Percentiles rank a stretch among this genome's conserved stretches.
phyloP scores from a whole-genome alignment of 2,329 filamentous ascomycete genomes.

The Alternaria sp. region DNA sequence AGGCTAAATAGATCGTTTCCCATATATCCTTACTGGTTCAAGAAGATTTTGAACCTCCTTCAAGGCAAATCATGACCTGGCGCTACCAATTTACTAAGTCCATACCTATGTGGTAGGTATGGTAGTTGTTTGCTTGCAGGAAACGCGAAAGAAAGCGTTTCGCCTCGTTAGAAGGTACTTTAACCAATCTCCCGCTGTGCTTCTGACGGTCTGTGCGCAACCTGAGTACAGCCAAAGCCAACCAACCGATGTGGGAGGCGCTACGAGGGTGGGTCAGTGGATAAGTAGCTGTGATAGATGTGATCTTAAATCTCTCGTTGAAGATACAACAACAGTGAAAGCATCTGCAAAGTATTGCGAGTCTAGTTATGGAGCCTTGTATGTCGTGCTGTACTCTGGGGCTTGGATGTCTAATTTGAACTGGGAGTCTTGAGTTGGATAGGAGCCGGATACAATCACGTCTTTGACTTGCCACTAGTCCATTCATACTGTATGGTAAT shows the following conservation, averaged over 20 bases:
- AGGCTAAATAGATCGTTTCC: neutral
- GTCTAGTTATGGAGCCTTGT: neutral
- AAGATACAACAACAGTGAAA: neutral
- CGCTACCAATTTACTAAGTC: too few species aligned
- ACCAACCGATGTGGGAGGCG: neutral
- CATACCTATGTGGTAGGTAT: too few species aligned
- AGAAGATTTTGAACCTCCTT: neutral
- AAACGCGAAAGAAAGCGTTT: neutral
- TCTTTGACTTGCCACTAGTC: neutral
- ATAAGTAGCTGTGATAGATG: neutral
- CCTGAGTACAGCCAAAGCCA: neutral
- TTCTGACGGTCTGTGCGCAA: neutral
- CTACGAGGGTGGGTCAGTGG: neutral
- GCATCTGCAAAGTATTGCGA: neutral
- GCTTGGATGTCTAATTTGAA: neutral
- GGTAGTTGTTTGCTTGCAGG: too few species aligned
- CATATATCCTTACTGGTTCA: too few species aligned
- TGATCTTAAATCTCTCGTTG: neutral
- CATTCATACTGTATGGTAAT: neutral
- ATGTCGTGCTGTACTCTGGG: neutral
- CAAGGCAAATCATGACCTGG: too few species aligned
- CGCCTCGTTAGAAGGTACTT: neutral
- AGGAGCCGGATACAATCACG: neutral
- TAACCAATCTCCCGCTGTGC: neutral
- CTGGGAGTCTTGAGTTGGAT: neutral